phyloP scores from a whole-genome alignment of 2,329 filamentous ascomycete genomes.

The Dactylellina leptospora region DNA sequence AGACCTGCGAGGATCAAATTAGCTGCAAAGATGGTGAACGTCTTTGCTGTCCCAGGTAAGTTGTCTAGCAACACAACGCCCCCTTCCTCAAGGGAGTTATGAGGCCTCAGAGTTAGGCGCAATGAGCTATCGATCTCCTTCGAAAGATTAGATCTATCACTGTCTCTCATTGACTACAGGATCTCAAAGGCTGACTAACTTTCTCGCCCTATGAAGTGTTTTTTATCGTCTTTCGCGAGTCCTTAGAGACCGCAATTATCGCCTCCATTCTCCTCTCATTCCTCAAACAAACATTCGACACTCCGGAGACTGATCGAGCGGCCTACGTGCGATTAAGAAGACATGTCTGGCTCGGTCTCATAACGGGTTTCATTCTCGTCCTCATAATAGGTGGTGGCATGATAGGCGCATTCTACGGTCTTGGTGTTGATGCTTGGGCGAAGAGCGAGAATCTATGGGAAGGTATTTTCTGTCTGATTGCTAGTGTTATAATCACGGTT shows the following conservation, averaged over 20 bases:
- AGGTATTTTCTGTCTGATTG: constrained; percentile 78
- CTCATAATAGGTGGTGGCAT: constrained; percentile 72
- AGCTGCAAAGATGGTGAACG: constrained; percentile 68
- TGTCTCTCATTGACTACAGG: too few species aligned
- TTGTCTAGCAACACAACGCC: constrained; percentile 9
- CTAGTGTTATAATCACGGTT: constrained; percentile 77
- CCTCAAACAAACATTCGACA: constrained; percentile 78
- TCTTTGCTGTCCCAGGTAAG: constrained; percentile 75
- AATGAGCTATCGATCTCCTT: too few species aligned
- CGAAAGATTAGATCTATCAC: too few species aligned
- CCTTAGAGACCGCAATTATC: constrained; percentile 82
- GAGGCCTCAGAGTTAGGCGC: too few species aligned
- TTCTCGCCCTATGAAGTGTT: constrained; percentile 75
- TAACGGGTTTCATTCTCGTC: constrained; percentile 71
- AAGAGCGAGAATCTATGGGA: constrained; percentile 80
- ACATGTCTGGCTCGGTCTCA: constrained; percentile 76
- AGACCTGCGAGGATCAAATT: constrained; percentile 6
- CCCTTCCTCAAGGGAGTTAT: too few species aligned
- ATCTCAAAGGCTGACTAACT: too few species aligned
- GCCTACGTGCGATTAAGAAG: constrained; percentile 74
- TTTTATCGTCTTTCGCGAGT: constrained; percentile 89
- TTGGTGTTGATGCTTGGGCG: constrained; percentile 74
- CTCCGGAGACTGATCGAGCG: constrained; percentile 68
- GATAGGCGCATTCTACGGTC: constrained; percentile 77
- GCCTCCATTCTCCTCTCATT: constrained; percentile 87